Evolutionary conservation across 1,139 yeast genomes (phyloP), one percentile per base, ranked within the genome.

Genomic region (Debaryomyces subglobosus): DNA sequence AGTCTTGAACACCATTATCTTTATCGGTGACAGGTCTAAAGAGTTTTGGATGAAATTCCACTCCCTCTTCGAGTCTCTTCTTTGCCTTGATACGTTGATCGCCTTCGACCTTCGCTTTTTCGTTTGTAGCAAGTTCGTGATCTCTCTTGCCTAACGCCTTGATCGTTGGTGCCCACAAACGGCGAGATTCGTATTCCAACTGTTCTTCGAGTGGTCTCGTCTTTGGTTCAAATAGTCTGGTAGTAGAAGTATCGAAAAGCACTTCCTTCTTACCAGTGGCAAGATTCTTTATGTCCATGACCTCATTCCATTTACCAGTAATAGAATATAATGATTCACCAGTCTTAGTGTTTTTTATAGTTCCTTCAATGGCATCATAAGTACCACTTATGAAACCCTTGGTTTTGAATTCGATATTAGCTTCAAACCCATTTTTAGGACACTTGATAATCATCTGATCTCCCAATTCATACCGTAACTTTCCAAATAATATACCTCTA

Each of bases 341-440:
- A 1, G 81, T 71, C 4, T 74, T 70, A 5, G 74, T 57, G 45
- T 81, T 77, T 61, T 79, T 84, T 43, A 94, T 76, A 2, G 67
- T 68, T 45, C 98, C 99, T 55, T 84, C 86, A 54, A 94, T 88
- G 5, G 90, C 90, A 67, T 94, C 96, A 65, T 94, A 94, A 1
- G 95, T 82, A 20, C 99, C 99, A 18, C 92, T 79, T 39, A 95
- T 88, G 63, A 91, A 89, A 0, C 99, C 99, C 67, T 94, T 94
- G 1, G 96, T 89, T 64, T 94, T 92, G 71, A 94, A 94, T 54
- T 94, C 99, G 48, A 94, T 87, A 61, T 88, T 95, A 3, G 95
- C 94, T 48, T 81, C 78, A 50, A 78, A 77, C 5, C 82, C 85
- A 16, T 76, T 74, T 10, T 74, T 70, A 9, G 82, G 78, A 60